Evolutionary conservation across 192 early-diverging fungal species (phyloP).

Genomic region (Chytriomyces confervae): DNA sequence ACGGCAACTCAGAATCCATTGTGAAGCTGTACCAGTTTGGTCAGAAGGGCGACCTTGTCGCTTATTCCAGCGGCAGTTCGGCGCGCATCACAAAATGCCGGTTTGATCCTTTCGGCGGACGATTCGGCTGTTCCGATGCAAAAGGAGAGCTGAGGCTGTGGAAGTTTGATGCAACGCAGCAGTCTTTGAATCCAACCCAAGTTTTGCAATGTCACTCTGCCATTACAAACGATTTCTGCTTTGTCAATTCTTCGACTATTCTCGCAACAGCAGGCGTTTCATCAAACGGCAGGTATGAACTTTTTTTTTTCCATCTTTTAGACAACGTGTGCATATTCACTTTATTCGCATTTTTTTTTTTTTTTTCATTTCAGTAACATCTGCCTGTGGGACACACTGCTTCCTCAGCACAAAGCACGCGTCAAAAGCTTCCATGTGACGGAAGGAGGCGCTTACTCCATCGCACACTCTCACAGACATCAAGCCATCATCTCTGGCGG

Average conservation of each 20-base stretch:
- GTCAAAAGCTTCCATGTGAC: constrained; percentile 69
- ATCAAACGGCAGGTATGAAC: constrained; percentile 55
- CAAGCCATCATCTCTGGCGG: constrained; percentile 75
- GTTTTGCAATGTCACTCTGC: constrained; percentile 61
- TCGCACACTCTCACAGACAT: constrained; percentile 64
- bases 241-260: constrained; percentile 73
- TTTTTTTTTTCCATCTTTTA: constrained; percentile 11
- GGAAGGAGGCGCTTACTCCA: constrained; percentile 71
- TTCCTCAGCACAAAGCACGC: constrained; percentile 65
- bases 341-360: background rate
- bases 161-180: constrained; percentile 73
- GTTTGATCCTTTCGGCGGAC: constrained; percentile 80
- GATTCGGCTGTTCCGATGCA: constrained; percentile 75
- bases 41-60: constrained; percentile 69
- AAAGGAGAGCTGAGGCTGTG: constrained; percentile 74
- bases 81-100: constrained; percentile 55
- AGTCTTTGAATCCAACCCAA: constrained; percentile 62
- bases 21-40: constrained; percentile 84
- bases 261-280: constrained; percentile 77
- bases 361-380: constrained; percentile 56
- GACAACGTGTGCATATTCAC: background rate
- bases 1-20: constrained; percentile 36
- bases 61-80: constrained; percentile 60
- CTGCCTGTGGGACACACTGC: constrained; percentile 77
- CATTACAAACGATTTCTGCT: constrained; percentile 74